Evolutionary conservation across 2,329 filamentous ascomycete species (phyloP).

Genomic region (Ceratocystis diversiconidia): DNA sequence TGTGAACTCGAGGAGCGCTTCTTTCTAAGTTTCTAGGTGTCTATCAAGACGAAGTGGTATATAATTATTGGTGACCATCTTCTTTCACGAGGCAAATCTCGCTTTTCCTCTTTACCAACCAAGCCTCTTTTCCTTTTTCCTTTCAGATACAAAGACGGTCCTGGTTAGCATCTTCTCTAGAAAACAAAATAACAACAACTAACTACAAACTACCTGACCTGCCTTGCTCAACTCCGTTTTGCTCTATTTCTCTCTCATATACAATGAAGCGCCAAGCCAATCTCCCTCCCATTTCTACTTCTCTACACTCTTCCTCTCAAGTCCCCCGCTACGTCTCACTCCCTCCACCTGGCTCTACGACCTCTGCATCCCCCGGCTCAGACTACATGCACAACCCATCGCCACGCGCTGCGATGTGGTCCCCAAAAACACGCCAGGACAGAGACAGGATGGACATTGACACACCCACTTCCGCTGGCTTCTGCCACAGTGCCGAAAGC

Average conservation of each 20-base stretch:
- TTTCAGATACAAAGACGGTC: not conserved
- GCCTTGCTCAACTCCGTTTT: not conserved
- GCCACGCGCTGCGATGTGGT: not conserved
- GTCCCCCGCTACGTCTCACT: not conserved
- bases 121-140: not conserved
- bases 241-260: not conserved
- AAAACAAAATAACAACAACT: not conserved
- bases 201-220: not conserved
- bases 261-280: not conserved
- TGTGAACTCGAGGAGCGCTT: not conserved
- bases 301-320: not conserved
- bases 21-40: not conserved
- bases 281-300: not conserved
- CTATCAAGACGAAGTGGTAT: not conserved
- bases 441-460: not conserved
- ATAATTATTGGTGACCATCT: not conserved
- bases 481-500: not conserved
- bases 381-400: constrained; percentile 4
- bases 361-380: not conserved
- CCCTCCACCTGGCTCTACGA: not conserved
- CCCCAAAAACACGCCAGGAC: not conserved
- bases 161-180: not conserved
- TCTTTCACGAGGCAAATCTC: not conserved
- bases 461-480: not conserved
- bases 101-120: not conserved